Evolutionary conservation across 495 filamentous ascomycete genomes (phyloP), one percentile per base, ranked within the genome.

Genomic region (Podospora pseudopauciseta): DNA sequence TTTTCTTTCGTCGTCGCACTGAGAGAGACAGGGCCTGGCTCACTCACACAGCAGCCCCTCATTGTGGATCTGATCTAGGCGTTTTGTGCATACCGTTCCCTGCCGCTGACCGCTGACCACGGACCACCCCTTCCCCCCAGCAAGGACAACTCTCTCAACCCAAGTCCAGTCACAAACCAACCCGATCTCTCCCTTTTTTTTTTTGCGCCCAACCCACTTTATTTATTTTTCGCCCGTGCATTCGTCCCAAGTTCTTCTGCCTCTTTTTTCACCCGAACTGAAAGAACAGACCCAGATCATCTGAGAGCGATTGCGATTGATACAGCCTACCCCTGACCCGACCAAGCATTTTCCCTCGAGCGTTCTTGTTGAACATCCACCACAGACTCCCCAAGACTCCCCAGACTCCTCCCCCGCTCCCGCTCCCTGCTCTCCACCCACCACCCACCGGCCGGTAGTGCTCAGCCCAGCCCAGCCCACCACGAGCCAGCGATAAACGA

Each of bases 141-240:
- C 30, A 32, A 32, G 7, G 32, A 32, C 61, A 16, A 49, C 30
- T 49, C 27, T n/a, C 18, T 27, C 18, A 15, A 19, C 61, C 32
- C 18, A 28, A 19, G 27, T 20, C n/a, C 20, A 9, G 20, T 32
- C 15, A 18, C 60, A 32, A 32, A 49, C 39, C 19, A 67, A 60
- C 57, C 65, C 65, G 57, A 62, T 61, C 54, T 66, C 56, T 66
- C 56, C 60, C 60, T 62, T 58, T 53, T 64, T 23, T 23, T 23
- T 67, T 71, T 65, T 66, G 70, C 65, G 72, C 72, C 72, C 72
- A 74, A 74, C 70, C 55, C 67, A 53, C 58, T 63, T 67, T 66
- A 63, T 63, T 44, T 39, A 34, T 44, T 63, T 61, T 59, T 32
- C 60, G 61, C 61, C 61, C 28, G 34, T 63, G 61, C 61, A 32